Evolutionary conservation across 768 basidiomycete genomes (phyloP), one percentile per base, ranked within the genome.

Genomic region (Dacryopinax primogenitus): DNA sequence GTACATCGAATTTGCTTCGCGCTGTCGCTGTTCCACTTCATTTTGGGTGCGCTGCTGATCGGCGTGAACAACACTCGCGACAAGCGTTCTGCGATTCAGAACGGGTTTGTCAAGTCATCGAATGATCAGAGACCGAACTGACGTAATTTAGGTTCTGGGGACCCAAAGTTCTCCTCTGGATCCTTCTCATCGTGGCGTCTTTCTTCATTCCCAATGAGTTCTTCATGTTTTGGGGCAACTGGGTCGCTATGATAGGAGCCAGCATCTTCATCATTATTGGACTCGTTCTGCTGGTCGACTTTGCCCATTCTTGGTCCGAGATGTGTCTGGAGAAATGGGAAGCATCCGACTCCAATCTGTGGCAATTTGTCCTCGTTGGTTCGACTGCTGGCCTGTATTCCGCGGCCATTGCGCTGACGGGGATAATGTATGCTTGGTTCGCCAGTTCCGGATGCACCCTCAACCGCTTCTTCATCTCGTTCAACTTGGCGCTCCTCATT

Each of bases 201-300:
- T 99, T 98, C 81, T 86, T 94, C 75, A 95, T 98, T 71, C 96
- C 95, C 0, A 97, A 97, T 74, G 88, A 83, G 58, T 93, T 94
- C 83, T 98, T 98, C 79, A 93, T 98, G 78, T 90, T 96, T 74
- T 98, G 92, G 88, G 94, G 93, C 34, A 92, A 94, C 69, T 95
- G 96, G 71, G 76, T 92, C 67, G 83, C 94, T 26, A 82, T 96
- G 44, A 84, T 97, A 64, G 96, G 96, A 36, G 91, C 95, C 0
- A 91, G 88, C 4, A 74, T 93, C 67, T 99, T 99, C 79, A 97
- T 99, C 73, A 85, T 98, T 34, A 87, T 99, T 68, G 96, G 96
- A 58, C 86, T 99, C 32, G 91, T 99, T 65, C 86, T 99, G 45
- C 86, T 99, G 65, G 88, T 99, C 75, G 96, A 99, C 78, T 98